Evolutionary conservation across 116 monocot genomes (phyloP), one percentile per base, ranked within the genome.

Genomic region (Zostera marina): DNA sequence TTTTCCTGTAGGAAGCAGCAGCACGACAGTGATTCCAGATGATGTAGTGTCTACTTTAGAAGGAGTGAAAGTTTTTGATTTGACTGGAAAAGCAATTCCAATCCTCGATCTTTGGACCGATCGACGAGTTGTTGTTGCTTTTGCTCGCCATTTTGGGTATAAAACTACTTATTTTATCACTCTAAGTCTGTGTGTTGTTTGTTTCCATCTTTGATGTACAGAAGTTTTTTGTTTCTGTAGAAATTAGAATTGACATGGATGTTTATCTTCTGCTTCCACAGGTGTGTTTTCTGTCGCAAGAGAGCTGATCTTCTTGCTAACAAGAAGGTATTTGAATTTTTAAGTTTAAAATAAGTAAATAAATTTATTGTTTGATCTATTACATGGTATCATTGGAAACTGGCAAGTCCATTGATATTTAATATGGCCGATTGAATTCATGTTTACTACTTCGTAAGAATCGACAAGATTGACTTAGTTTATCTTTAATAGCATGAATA

Each of bases 141-240:
- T 94, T 77, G 82, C 94, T 71, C 94, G 94, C 9, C 94, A 94
- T 74, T 94, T 94, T 68, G 88, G 94, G 94, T 94, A 41, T 66
- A 2, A 20, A 22, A 22, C 8, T 47, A 14, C 11, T 38, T 11
- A 38, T 1, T 42, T n/a, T n/a, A n/a, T n/a, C n/a, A n/a, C n/a
- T n/a, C n/a, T n/a, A n/a, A n/a, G n/a, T n/a, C 2, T 42, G 20
- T 0, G 41, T 42, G 20, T 15, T 22, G 9, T 43, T 59, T 10
- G 15, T n/a, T 7, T 5, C 39, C 5, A 9, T 43, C 14, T 32
- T 58, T 7, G 14, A 26, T 55, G n/a, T n/a, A n/a, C n/a, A n/a
- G n/a, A n/a, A 5, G 26, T 32, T 55, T 22, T 56, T 26, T 56
- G n/a, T n/a, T n/a, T n/a, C n/a, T n/a, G n/a, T n/a, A n/a, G 32